These are phyloP conservation scores for Digitaria exilis DNA, from an alignment of 202 grass and related monocot species.

Conservation along the genomic window DNA sequence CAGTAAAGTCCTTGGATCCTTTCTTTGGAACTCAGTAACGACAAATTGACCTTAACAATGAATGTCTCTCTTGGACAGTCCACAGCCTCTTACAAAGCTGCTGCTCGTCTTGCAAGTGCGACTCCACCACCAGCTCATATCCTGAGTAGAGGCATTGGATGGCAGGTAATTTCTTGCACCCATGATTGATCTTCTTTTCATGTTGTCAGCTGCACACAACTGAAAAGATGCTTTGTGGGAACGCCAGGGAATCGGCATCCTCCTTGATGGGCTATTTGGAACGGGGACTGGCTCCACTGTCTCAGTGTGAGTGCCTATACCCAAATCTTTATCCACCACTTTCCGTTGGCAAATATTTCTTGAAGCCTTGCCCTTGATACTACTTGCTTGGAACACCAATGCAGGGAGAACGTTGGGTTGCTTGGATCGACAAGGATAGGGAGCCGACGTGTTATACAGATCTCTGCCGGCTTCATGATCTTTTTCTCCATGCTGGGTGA, in stretches of 20 bases:
- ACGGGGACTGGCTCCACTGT: constrained; percentile 87
- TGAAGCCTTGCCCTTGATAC: constrained; percentile 3
- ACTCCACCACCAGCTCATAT: constrained; percentile 93
- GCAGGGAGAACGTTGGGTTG: constrained; percentile 96
- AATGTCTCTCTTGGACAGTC: constrained; percentile 58
- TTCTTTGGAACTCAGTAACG: constrained; percentile 10
- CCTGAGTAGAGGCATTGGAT: constrained; percentile 96
- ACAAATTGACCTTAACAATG: constrained; percentile 28
- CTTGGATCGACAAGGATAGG: constrained; percentile 89
- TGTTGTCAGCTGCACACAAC: constrained; percentile 16
- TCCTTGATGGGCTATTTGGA: constrained; percentile 87
- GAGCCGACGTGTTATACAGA: constrained; percentile 91
- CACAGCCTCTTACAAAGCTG: constrained; percentile 93
- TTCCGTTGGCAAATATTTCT: neutral
- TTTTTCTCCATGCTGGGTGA: constrained; percentile 97
- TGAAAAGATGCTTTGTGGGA: constrained; percentile 27
- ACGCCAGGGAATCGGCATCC: constrained; percentile 82
- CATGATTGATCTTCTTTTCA: constrained; percentile 27
- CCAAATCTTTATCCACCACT: neutral
- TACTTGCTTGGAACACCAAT: neutral
- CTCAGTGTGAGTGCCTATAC: constrained; percentile 69
- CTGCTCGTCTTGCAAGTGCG: constrained; percentile 87
- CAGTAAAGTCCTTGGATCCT: neutral
- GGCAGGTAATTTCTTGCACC: constrained; percentile 58
- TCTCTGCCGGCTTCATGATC: constrained; percentile 97